A percentile compares a stretch with the other conserved stretches of the same genome.
phyloP scores from a whole-genome alignment of 805 yeast species.

The Nakazawaea siamensis region DNA sequence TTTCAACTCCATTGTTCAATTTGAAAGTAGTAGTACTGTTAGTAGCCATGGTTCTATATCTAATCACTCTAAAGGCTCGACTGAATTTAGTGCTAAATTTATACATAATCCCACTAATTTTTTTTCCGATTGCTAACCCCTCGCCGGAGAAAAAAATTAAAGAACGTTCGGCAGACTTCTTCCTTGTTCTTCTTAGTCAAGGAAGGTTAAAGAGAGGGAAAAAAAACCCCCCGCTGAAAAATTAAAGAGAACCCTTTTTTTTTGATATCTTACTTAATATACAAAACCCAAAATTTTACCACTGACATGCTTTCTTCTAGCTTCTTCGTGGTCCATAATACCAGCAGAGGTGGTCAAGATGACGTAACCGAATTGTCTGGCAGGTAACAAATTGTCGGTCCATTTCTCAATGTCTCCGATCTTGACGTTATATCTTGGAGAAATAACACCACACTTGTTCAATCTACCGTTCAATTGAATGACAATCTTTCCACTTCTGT shows the following conservation, averaged over 20 bases:
- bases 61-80: neutral
- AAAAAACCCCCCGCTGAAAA: too few relatives aligned
- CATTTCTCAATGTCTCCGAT: slow-evolving; percentile 95
- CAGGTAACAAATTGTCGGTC: slow-evolving; percentile 97
- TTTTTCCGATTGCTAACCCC: too few relatives aligned
- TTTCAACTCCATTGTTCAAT: slow-evolving; percentile 47
- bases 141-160: too few relatives aligned
- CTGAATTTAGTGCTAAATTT: neutral
- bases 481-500: slow-evolving; percentile 98
- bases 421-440: slow-evolving; percentile 98
- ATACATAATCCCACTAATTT: too few relatives aligned
- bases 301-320: slow-evolving; percentile 99
- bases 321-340: slow-evolving; percentile 99
- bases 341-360: slow-evolving; percentile 99
- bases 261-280: slow-evolving; percentile 41
- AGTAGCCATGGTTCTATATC: slow-evolving; percentile 1
- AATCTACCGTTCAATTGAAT: slow-evolving; percentile 97
- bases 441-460: slow-evolving; percentile 98
- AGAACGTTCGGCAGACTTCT: too few relatives aligned
- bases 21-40: slow-evolving; percentile 16
- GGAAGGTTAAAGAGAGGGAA: too few relatives aligned
- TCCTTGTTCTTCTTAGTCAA: too few relatives aligned
- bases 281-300: slow-evolving; percentile 99
- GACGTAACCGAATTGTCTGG: slow-evolving; percentile 98
- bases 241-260: too few relatives aligned